A percentile compares a stretch with the other conserved stretches of the same genome.
Conservation (phyloP, 148 eudicot species). For the Cornus controversa region DNA sequence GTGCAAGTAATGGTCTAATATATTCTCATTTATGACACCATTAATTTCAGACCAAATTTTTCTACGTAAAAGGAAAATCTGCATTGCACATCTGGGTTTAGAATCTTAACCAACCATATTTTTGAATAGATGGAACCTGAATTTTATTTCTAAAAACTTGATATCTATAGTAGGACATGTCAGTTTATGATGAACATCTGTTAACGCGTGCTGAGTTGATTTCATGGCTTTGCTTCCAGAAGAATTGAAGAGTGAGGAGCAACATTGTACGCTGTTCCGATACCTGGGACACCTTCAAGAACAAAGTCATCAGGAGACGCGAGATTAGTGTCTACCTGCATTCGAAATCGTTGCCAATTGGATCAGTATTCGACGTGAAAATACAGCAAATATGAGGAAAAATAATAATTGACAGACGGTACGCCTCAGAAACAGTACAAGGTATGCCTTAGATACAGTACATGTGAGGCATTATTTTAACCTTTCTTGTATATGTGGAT, state of each 20-base stretch:
- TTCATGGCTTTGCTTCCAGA: slow-evolving; percentile 65
- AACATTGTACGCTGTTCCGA: slow-evolving; percentile 49
- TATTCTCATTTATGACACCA: too few species aligned
- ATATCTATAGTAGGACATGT: not conserved
- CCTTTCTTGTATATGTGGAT: too few species aligned
- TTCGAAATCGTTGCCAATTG: not conserved
- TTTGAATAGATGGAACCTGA: not conserved
- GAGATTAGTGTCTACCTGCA: slow-evolving; percentile 92
- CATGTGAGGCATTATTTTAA: too few species aligned
- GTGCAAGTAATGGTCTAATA: too few species aligned
- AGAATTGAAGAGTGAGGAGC: slow-evolving; percentile 85
- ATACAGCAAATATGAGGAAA: too few species aligned
- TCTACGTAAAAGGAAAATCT: too few species aligned
- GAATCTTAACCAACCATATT: not conserved
- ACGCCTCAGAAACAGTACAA: not conserved
- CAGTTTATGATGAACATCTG: not conserved
- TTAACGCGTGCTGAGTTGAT: not conserved
- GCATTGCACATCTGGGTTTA: not conserved
- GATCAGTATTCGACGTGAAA: not conserved
- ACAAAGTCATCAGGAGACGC: slow-evolving; percentile 72
- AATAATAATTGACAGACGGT: not conserved
- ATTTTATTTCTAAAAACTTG: not conserved
- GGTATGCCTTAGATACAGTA: too few species aligned
- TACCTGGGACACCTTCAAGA: slow-evolving; percentile 63
- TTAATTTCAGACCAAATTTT: not conserved